Evolutionary conservation across 441 rosid genomes (phyloP), one percentile per base, ranked within the genome.

Genomic region (Lepidium campestre): DNA sequence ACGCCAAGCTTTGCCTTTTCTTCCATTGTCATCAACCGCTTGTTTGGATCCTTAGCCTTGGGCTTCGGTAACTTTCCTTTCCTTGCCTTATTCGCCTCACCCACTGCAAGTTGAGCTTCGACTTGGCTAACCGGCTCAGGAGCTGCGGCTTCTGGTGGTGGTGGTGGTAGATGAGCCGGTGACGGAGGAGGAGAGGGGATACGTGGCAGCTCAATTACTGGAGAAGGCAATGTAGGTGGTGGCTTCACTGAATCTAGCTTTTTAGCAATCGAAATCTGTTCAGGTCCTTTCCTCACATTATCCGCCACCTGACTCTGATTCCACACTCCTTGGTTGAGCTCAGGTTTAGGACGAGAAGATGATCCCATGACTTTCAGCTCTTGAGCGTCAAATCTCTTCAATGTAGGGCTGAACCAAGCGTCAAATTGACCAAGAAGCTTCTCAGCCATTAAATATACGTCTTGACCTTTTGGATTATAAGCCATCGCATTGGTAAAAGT

Each of bases 31-130:
- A 94, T 94, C 23, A 20, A 18, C 13, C 62, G 27, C 76, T 93
- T 93, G 75, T 87, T 87, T 1, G 92, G 93, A 80, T 93, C 99
- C 74, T 82, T 93, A 0, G 99, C 99, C 77, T 89, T 94, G 0
- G 99, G 99, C 77, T 94, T 94, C 0, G 97, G 99, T 67, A 76
- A 81, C 83, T 91, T 93, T 45, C 80, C 46, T 22, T 73, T 73
- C 68, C 68, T 66, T 4, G 78, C 74, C n/a, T 68, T 74, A 8
- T 10, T 27, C 23, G 54, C 42, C 40, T 68, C 70, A 17, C 65
- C 54, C 61, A 55, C 65, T 2, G 62, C 74, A 35, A 17, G 3
- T 19, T 32, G 29, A 27, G 59, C 40, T 55, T 58, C 77, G 0
- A 53, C 56, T 42, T 57, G 29, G 32, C 13, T 60, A 44, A 68